phyloP scores from a whole-genome alignment of 768 basidiomycete species.

The Trametes coccinea region DNA sequence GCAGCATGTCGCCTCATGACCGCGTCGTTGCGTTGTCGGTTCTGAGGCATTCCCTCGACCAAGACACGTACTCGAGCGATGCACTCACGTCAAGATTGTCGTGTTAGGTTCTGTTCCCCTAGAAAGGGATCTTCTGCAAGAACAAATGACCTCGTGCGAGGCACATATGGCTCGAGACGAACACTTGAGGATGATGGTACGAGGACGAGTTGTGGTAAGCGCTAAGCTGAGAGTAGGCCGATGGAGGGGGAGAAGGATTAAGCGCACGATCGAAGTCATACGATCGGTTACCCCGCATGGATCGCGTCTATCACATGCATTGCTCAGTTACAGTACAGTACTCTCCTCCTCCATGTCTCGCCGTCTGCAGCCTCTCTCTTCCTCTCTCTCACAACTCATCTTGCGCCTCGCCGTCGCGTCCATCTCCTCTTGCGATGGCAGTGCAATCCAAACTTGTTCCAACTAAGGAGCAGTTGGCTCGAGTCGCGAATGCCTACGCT shows the following conservation, averaged over 20 bases:
- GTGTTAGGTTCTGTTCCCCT: no score
- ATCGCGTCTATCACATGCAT: conserved; percentile 17
- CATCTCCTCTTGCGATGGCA: conserved; percentile 10
- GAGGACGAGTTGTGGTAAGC: neutral
- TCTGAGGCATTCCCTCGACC: no score
- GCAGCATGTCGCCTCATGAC: no score
- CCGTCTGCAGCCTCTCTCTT: neutral
- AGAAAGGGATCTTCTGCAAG: no score
- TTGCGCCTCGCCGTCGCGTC: neutral
- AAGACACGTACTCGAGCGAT: no score
- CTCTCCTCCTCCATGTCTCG: neutral
- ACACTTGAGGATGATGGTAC: no score
- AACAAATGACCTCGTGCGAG: no score
- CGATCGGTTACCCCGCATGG: conserved; percentile 17
- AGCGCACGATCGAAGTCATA: conserved; percentile 14
- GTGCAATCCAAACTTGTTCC: conserved; percentile 20
- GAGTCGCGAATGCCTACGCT: conserved; percentile 54
- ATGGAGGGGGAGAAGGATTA: neutral
- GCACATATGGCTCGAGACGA: no score
- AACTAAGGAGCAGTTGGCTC: conserved; percentile 40
- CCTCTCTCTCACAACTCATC: neutral
- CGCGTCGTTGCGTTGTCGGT: no score
- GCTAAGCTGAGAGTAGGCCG: neutral
- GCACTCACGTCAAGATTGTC: no score
- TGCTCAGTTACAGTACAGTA: no score